Base-by-base conservation (phyloP, 768 basidiomycete species). In the Termitomyces sp. region DNA sequence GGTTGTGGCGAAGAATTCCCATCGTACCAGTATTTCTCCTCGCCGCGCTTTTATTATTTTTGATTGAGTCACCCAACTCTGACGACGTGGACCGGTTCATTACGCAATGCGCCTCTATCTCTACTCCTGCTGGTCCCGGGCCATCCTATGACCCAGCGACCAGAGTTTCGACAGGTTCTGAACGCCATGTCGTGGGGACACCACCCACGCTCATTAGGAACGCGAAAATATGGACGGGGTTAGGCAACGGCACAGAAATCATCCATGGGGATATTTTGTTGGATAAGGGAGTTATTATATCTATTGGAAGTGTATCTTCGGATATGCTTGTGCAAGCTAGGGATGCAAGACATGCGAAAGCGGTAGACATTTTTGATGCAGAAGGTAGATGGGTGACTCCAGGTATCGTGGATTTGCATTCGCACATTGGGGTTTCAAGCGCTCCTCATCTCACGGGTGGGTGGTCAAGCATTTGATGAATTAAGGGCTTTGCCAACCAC, bases 211-310 rank as follows among this genome's bases (percentile, higher is more conserved):
- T 86, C 30, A 77, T 94, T 35, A 78, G 74, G 59, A 91, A 93
- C 67, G 89, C 85, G 10, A 84, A 81, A 5, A 80, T 93, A 32
- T 94, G 92, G 92, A 91, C 91, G 3, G 92, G 90, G 0, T 70
- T 74, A 8, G 63, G 77, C 10, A 74, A 80, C 35, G 90, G 89
- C 0, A 72, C 71, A 5, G 81, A 88, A 62, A 67, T 86, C 8
- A 62, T 87, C 10, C 71, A 72, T n/a, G 85, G 84, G 0, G 84
- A 86, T 55, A 68, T 93, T 3, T 71, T 87, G 0, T 67, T 93
- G 14, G 81, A 87, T 59, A 75, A 80, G 52, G 91, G 91, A 0
- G 55, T 93, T 16, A 79, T 93, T 60, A 73, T 79, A 51, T 74
- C 75, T 32, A 74, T 91, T 20, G 86, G 86, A 1, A 66, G 70